Evolutionary conservation across 306 rosid species (phyloP).

Genomic region (Urtica urens): DNA sequence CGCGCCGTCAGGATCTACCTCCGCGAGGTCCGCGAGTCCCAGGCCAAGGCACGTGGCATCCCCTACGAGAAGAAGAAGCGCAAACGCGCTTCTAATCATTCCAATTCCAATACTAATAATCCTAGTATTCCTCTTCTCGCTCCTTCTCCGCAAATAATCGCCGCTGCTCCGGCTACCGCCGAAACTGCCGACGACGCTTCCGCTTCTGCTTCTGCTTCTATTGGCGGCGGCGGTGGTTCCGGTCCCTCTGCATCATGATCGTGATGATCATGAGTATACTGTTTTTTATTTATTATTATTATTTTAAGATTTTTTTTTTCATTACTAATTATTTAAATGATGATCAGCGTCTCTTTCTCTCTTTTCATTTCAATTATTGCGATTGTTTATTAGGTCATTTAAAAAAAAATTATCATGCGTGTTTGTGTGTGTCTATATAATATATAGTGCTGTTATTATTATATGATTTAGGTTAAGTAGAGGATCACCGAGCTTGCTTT

Average conservation of each 20-base stretch:
- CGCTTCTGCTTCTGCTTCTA: background rate
- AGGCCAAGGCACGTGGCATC: slow-evolving; percentile 86
- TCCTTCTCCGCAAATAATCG: too few species aligned
- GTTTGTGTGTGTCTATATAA: too few species aligned
- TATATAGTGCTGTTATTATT: too few species aligned
- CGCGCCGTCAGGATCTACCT: slow-evolving; percentile 75
- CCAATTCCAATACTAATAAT: slow-evolving; percentile 4
- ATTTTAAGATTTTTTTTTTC: background rate
- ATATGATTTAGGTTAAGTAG: too few species aligned
- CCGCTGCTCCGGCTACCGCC: slow-evolving; percentile 1
- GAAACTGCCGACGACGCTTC: slow-evolving; percentile 18
- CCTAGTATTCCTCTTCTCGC: too few species aligned
- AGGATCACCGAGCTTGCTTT: too few species aligned
- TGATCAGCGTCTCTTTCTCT: too few species aligned
- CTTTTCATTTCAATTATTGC: slow-evolving; percentile 28
- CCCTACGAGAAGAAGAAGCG: slow-evolving; percentile 93
- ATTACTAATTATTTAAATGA: background rate
- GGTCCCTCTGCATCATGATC: slow-evolving; percentile 15
- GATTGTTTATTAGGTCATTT: slow-evolving; percentile 45
- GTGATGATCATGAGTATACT: slow-evolving; percentile 35
- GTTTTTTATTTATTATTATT: slow-evolving; percentile 24
- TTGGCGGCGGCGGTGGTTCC: background rate
- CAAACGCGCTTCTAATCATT: slow-evolving; percentile 35
- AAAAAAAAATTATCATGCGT: too few species aligned
- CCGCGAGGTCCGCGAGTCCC: slow-evolving; percentile 76